phyloP scores from a whole-genome alignment of 2,329 filamentous ascomycete genomes.

The Xylaria sp. region DNA sequence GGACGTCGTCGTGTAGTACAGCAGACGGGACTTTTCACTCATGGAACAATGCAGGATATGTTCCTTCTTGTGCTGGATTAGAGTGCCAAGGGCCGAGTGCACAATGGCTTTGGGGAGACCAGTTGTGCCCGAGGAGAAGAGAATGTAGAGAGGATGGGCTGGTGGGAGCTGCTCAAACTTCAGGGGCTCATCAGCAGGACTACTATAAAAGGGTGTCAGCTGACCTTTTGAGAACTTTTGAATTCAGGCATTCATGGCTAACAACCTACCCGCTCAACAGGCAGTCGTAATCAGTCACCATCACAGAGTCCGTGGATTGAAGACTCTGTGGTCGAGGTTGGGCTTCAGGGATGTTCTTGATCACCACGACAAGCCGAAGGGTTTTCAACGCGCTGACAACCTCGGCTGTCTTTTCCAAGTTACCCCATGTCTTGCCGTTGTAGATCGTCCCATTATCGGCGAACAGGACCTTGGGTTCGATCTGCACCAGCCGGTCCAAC shows the following conservation, averaged over 20 bases:
- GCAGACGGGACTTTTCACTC: conserved; percentile 63
- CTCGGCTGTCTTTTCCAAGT: conserved; percentile 70
- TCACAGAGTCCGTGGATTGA: conserved; percentile 35
- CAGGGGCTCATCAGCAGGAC: conserved; percentile 42
- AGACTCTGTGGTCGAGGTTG: conserved; percentile 41
- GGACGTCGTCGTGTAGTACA: conserved; percentile 91
- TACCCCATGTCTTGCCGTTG: conserved; percentile 85
- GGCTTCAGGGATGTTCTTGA: conserved; percentile 55
- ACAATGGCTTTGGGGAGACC: conserved; percentile 86
- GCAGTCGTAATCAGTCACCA: conserved; percentile 41
- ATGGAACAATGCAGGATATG: conserved; percentile 84
- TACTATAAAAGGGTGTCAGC: conserved; percentile 23
- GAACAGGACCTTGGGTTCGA: conserved; percentile 76
- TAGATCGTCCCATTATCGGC: conserved; percentile 73
- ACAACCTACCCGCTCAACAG: conserved; percentile 38
- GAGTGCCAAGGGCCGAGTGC: conserved; percentile 81
- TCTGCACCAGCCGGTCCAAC: conserved; percentile 78
- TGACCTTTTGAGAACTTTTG: conserved; percentile 4
- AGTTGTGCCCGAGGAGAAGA: conserved; percentile 91
- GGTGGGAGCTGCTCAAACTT: conserved; percentile 73
- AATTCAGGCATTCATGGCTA: neutral
- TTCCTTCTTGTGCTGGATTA: conserved; percentile 97
- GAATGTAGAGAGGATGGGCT: conserved; percentile 85
- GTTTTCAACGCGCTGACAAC: conserved; percentile 62
- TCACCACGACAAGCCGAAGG: conserved; percentile 66